phyloP scores from a whole-genome alignment of 1,284 basidiomycete species.

The Cryptococcus sp. region DNA sequence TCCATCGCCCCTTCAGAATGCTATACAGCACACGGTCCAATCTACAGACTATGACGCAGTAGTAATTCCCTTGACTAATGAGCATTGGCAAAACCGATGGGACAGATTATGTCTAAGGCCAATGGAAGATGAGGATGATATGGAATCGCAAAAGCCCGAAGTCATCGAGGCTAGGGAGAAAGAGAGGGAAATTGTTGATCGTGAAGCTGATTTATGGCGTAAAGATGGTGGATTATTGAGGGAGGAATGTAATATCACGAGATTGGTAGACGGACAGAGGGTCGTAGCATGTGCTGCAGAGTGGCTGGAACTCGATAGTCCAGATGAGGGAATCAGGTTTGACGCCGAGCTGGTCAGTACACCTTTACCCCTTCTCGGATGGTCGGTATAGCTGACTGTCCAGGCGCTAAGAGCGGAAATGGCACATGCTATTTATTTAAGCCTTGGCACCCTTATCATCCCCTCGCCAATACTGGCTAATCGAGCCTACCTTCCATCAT shows the following conservation, averaged over 20 bases:
- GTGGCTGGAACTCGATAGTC: constrained; percentile 92
- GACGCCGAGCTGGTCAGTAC: constrained; percentile 85
- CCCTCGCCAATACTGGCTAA: constrained; percentile 75
- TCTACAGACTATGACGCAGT: constrained; percentile 55
- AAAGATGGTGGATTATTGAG: constrained; percentile 69
- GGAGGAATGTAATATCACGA: constrained; percentile 83
- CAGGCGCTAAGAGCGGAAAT: constrained; percentile 92
- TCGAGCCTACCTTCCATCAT: constrained; percentile 77
- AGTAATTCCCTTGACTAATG: constrained; percentile 80
- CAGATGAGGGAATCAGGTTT: constrained; percentile 89
- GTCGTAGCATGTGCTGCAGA: constrained; percentile 76
- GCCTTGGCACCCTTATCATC: constrained; percentile 75
- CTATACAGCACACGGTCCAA: constrained; percentile 32
- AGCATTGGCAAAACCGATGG: constrained; percentile 84
- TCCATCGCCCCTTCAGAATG: constrained; percentile 36
- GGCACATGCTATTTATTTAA: constrained; percentile 87
- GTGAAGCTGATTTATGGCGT: constrained; percentile 84
- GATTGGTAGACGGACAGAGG: constrained; percentile 78
- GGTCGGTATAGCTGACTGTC: neutral
- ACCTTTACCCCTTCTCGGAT: too few species aligned
- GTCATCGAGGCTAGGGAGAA: constrained; percentile 36
- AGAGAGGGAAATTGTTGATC: constrained; percentile 57
- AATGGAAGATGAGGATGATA: constrained; percentile 52
- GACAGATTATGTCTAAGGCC: constrained; percentile 70
- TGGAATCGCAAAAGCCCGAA: constrained; percentile 5